Base-by-base conservation (phyloP, 495 filamentous ascomycete genomes). In the Lophiotrema nucula region DNA sequence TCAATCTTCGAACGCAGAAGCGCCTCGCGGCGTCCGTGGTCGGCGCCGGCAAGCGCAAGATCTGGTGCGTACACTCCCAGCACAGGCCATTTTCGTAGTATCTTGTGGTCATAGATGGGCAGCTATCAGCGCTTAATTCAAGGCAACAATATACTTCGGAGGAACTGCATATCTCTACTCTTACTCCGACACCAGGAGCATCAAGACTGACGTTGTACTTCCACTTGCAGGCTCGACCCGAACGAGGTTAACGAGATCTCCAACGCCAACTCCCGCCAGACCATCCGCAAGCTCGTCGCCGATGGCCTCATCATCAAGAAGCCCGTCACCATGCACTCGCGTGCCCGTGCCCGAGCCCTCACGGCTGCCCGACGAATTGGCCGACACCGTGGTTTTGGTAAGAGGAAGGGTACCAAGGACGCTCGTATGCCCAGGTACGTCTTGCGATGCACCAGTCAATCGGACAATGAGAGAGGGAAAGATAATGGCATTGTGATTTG, bases 301-400 rank as follows among this genome's bases (percentile, higher is more conserved):
- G 93, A 99, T 92, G 95, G 93, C 79, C 88, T 99, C 73, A 97
- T 99, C 85, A 99, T 99, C 85, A 88, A 88, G 81, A 99, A 99
- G 83, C 93, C 93, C 70, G 90, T 96, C 69, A 96, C 91, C 72
- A 96, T 97, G 91, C 93, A 99, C 87, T 97, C 95, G 65, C 89
- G 95, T 75, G 84, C 88, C 62, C 88, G 95, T 68, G 92, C 93
- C 72, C 88, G 93, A 68, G 89, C 90, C 74, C 81, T 97, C 73
- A 90, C 84, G 74, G 87, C 86, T 58, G 89, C 93, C 73, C 85
- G 91, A 77, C 81, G 92, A 65, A 88, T 90, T 72, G 93, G 93
- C 68, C 84, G 93, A 81, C 93, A 99, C 83, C 86, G 92, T 68
- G 93, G 93, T 73, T 92, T 95, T 79, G 93, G 93, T 87, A 99